phyloP scores from a whole-genome alignment of 768 basidiomycete genomes.

The Russula ochroleuca region DNA sequence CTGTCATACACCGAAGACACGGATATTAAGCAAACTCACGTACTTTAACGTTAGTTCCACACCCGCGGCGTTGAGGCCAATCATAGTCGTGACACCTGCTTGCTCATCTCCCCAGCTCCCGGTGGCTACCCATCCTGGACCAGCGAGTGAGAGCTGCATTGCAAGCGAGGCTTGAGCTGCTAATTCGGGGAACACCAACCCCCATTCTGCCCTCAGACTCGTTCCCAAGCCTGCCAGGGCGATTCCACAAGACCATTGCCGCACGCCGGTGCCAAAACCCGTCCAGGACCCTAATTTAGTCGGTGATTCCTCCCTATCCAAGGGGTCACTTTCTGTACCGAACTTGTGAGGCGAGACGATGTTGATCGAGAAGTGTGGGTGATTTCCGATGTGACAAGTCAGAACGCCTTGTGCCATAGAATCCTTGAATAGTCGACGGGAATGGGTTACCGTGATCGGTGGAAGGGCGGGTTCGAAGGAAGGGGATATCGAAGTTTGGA shows the following conservation, averaged over 20 bases:
- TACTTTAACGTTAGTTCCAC: conserved; percentile 56
- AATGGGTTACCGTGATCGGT: conserved; percentile 25
- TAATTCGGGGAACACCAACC: conserved; percentile 51
- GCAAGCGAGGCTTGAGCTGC: conserved; percentile 49
- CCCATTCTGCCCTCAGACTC: conserved; percentile 48
- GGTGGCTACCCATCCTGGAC: conserved; percentile 42
- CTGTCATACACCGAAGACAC: conserved; percentile 25
- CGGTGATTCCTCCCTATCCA: conserved; percentile 17
- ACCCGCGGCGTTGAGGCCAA: conserved; percentile 44
- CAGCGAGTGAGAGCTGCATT: conserved; percentile 46
- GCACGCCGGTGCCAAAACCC: conserved; percentile 46
- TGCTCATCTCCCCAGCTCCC: conserved; percentile 49
- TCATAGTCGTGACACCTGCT: conserved; percentile 42
- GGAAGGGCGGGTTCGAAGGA: conserved; percentile 17
- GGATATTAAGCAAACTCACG: conserved; percentile 33
- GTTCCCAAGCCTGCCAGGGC: conserved; percentile 46
- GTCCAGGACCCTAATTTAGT: conserved; percentile 44
- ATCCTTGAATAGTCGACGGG: conserved; percentile 27
- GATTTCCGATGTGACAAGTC: conserved; percentile 17
- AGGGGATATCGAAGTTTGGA: conserved; percentile 24
- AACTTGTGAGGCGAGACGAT: conserved; percentile 20
- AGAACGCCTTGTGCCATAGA: conserved; percentile 27
- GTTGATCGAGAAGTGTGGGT: conserved; percentile 23
- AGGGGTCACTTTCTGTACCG: conserved; percentile 7
- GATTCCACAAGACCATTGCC: conserved; percentile 48